phyloP scores from a whole-genome alignment of 2,329 filamentous ascomycete genomes.

The Aspergillus sp. region DNA sequence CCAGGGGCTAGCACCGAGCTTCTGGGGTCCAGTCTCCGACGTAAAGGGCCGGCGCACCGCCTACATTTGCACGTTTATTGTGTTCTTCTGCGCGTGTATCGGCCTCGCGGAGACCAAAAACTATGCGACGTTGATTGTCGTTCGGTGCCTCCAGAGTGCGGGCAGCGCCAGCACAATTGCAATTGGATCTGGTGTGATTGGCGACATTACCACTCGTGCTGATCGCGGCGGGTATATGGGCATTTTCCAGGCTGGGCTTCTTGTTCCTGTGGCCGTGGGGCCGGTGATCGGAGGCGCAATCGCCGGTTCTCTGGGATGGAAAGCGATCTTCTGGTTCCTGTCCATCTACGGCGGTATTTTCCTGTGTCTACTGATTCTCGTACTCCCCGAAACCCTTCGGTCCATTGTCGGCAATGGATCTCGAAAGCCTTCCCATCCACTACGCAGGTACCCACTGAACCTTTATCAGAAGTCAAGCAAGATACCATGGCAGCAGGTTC shows the following conservation, averaged over 20 bases:
- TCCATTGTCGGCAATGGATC: conserved; percentile 35
- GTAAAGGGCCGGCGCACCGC: conserved; percentile 38
- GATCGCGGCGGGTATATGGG: conserved; percentile 45
- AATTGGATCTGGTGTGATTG: conserved; percentile 41
- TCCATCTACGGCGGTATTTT: conserved; percentile 35
- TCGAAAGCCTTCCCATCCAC: neutral
- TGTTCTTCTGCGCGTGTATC: conserved; percentile 41
- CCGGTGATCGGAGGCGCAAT: conserved; percentile 44
- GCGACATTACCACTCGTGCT: conserved; percentile 40
- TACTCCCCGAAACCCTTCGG: conserved; percentile 42
- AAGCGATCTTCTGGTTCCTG: conserved; percentile 45
- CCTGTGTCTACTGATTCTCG: conserved; percentile 26
- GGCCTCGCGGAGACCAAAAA: conserved; percentile 38
- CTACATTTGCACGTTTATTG: conserved; percentile 39
- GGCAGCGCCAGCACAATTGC: conserved; percentile 45
- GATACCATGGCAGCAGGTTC: neutral
- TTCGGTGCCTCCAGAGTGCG: conserved; percentile 44
- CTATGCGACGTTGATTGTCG: conserved; percentile 38
- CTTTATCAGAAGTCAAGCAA: conserved; percentile 6
- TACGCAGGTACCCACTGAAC: conserved; percentile 4
- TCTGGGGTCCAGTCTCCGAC: conserved; percentile 44
- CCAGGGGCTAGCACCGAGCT: conserved; percentile 42
- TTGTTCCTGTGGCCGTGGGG: conserved; percentile 38
- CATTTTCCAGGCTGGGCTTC: conserved; percentile 36
- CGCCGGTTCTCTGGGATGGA: conserved; percentile 38